phyloP scores from a whole-genome alignment of 805 yeast species.

The Yamadazyma philogaea region DNA sequence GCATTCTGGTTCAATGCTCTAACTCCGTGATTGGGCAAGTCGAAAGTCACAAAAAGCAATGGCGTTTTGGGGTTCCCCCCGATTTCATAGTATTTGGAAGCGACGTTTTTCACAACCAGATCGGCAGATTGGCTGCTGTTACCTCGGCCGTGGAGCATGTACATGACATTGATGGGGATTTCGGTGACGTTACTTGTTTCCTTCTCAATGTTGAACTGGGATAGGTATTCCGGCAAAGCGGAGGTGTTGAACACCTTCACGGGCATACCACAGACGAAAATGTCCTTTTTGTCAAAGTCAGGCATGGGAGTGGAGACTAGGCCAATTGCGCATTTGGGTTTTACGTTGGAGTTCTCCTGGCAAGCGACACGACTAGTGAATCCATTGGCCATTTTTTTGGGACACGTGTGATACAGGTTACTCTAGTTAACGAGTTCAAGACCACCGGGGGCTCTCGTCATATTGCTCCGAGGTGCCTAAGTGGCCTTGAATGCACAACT shows the following conservation, averaged over 20 bases:
- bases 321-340: not conserved
- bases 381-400: no score
- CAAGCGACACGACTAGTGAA: not conserved
- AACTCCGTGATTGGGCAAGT: constrained; percentile 55
- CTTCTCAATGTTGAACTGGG: constrained; percentile 14
- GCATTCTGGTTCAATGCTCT: constrained; percentile 32
- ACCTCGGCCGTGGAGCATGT: constrained; percentile 47
- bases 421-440: no score
- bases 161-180: constrained; percentile 38
- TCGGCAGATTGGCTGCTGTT: constrained; percentile 37
- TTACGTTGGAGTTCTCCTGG: no score
- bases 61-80: constrained; percentile 21
- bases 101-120: constrained; percentile 36
- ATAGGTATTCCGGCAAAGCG: constrained; percentile 24
- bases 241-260: constrained; percentile 44
- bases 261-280: constrained; percentile 44
- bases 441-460: no score
- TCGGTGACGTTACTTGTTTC: constrained; percentile 13
- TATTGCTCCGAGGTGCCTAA: no score
- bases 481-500: no score
- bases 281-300: constrained; percentile 15
- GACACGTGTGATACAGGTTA: no score
- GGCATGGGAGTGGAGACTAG: not conserved
- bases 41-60: constrained; percentile 49
- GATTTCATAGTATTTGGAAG: constrained; percentile 25